Evolutionary conservation across 495 filamentous ascomycete genomes (phyloP).

Genomic region (Podospora appendiculata): DNA sequence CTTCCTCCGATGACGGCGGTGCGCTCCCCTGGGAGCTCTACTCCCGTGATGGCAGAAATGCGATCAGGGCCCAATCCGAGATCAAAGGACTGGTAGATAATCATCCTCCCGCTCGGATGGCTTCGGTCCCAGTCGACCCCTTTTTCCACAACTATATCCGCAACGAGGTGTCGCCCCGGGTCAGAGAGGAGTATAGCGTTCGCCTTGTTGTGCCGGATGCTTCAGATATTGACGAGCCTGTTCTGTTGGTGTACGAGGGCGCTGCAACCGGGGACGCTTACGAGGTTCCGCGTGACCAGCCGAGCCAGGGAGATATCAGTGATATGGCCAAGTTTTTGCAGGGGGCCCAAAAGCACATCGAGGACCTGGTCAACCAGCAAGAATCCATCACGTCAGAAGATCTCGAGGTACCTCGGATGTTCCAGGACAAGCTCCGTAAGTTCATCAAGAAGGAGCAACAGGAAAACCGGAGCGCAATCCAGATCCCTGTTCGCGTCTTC

Average conservation of each 20-base stretch:
- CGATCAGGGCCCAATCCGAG: slow-evolving; percentile 69
- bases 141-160: slow-evolving; percentile 79
- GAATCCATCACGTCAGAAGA: slow-evolving; percentile 56
- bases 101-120: slow-evolving; percentile 70
- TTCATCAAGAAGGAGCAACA: slow-evolving; percentile 71
- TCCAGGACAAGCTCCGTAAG: slow-evolving; percentile 67
- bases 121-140: slow-evolving; percentile 64
- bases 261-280: slow-evolving; percentile 48
- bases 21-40: slow-evolving; percentile 78
- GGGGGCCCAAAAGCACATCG: slow-evolving; percentile 64
- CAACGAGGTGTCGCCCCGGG: slow-evolving; percentile 50
- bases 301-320: slow-evolving; percentile 15
- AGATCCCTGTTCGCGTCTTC: slow-evolving; percentile 66
- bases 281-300: slow-evolving; percentile 56
- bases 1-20: slow-evolving; percentile 46
- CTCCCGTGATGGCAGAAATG: slow-evolving; percentile 74
- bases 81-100: slow-evolving; percentile 72
- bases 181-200: slow-evolving; percentile 71
- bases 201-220: slow-evolving; percentile 68
- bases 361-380: slow-evolving; percentile 62
- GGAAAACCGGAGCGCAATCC: slow-evolving; percentile 50
- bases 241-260: slow-evolving; percentile 83
- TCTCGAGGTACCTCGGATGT: slow-evolving; percentile 66
- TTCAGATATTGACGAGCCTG: slow-evolving; percentile 47
- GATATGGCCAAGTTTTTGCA: slow-evolving; percentile 52